Base-by-base conservation (phyloP, 345 rosid species). In the Dimocarpus longan region DNA sequence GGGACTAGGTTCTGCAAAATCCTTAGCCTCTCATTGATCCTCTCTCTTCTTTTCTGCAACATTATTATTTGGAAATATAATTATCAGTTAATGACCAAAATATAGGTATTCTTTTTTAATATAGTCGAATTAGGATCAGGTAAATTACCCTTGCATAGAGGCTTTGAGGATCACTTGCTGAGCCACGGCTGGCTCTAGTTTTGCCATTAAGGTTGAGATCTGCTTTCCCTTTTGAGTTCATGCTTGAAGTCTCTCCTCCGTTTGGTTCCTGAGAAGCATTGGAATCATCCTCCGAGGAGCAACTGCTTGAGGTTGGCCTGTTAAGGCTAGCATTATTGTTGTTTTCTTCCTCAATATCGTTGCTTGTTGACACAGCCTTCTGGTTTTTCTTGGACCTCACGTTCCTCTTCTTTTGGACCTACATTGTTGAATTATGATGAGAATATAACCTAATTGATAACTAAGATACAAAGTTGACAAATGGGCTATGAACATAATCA, bases 1-100 rank as follows among this genome's bases (percentile, higher is more conserved):
- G 98, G 98, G 74, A 94, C 97, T 39, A 94, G 93, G 59, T 77
- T 91, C 84, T 94, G 98, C 60, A 94, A 79, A 77, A 91, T 86
- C 74, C 88, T 87, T 65, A 94, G 87, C 82, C 98, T 88, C 87
- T 89, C 98, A 69, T 92, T 94, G 37, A 94, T 94, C 71, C 92
- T 89, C 26, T 92, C 98, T 85, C 97, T 89, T 90, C 98, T 86
- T 89, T 91, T 91, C 98, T 94, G 88, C 76, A 82, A 71, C 21
- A 83, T 8, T 22, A 57, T 57, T 57, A 57, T 21, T 19, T 1
- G 10, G 12, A 46, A 46, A 46, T 0, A 8, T 46, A 11, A 52
- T 3, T 5, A 7, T 57, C 24, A 18, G 24, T 19, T 21, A 26
- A 26, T 26, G 28, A 57, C 52, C 52, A 2, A 7, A 1, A 32